Evolutionary conservation across 2,329 filamentous ascomycete genomes (phyloP).

Genomic region (Calonectria pseudoreteaudii): DNA sequence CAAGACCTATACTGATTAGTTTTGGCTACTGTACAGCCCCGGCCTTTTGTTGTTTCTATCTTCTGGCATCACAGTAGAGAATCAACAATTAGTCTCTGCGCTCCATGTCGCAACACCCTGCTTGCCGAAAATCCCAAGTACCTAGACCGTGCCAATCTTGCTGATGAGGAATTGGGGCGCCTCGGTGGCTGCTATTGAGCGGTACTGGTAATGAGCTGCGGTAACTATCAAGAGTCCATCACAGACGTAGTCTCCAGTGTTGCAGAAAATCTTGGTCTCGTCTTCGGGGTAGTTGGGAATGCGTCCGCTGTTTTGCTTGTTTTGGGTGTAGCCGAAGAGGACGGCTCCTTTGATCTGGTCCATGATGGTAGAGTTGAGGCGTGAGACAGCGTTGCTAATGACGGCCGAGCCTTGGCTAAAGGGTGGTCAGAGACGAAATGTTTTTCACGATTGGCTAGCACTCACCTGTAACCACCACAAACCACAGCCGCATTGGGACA

Average conservation of each 20-base stretch:
- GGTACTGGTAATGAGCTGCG: constrained; percentile 41
- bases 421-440: not conserved
- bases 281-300: constrained; percentile 51
- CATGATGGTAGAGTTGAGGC: constrained; percentile 42
- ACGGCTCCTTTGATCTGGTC: constrained; percentile 50
- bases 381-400: constrained; percentile 50
- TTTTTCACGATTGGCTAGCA: not conserved
- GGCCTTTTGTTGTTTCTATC: not conserved
- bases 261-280: constrained; percentile 51
- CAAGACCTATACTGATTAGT: not conserved
- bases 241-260: constrained; percentile 48
- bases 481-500: constrained; percentile 56
- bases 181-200: not conserved
- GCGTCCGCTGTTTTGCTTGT: constrained; percentile 50
- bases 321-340: constrained; percentile 55
- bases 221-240: constrained; percentile 48
- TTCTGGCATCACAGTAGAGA: not conserved
- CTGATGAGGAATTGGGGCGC: constrained; percentile 9
- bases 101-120: not conserved
- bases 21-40: not conserved
- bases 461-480: constrained; percentile 48
- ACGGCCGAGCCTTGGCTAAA: constrained; percentile 54
- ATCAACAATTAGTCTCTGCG: not conserved
- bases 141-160: not conserved
- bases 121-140: not conserved